Conservation (phyloP, 108 stramenopile genomes). For the Parietichytrium sp. region DNA sequence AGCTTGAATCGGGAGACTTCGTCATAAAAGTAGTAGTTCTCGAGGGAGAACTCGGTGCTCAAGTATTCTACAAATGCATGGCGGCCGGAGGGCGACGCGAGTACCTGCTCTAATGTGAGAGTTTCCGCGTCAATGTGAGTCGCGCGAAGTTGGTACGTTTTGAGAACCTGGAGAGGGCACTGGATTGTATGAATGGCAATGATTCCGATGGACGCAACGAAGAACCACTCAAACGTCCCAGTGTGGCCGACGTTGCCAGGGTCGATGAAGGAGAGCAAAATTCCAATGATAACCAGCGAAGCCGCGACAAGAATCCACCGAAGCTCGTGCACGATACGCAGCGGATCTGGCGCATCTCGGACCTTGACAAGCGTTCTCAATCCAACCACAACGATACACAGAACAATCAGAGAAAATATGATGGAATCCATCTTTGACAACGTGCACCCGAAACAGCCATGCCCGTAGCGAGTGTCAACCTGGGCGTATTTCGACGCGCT, state of each 20-base stretch:
- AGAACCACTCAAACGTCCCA: background rate
- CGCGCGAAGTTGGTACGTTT: background rate
- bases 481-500: background rate
- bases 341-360: background rate
- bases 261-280: background rate
- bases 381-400: background rate
- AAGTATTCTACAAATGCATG: slow-evolving; percentile 16
- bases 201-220: background rate
- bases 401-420: background rate
- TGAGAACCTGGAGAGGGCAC: slow-evolving; percentile 15
- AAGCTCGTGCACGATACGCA: background rate
- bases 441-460: background rate
- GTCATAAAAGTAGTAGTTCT: slow-evolving; percentile 29
- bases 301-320: background rate
- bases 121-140: background rate
- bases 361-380: background rate
- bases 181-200: background rate
- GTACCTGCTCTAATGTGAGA: background rate
- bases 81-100: background rate
- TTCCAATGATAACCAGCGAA: background rate
- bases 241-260: background rate
- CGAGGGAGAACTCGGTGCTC: background rate
- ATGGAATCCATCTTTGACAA: background rate
- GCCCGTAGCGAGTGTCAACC: background rate
- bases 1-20: background rate